phyloP scores from a whole-genome alignment of 768 basidiomycete genomes.

The Naganishia friedmannii region DNA sequence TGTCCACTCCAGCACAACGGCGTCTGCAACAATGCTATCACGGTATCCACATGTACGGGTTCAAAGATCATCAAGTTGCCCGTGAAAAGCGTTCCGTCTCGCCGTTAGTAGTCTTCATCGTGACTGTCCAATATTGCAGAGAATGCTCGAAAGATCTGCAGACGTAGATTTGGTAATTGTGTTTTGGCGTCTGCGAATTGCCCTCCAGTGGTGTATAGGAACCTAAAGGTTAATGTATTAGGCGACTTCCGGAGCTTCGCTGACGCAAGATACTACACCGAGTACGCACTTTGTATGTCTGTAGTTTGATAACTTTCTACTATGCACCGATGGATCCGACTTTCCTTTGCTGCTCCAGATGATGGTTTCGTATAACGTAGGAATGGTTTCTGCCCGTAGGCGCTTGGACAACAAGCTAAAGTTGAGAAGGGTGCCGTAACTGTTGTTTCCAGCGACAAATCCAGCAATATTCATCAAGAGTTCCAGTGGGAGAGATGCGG shows the following conservation, averaged over 20 bases:
- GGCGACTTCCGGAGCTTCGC: too few species aligned
- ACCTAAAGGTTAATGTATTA: neutral
- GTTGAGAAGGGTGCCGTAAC: neutral
- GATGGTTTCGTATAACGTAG: neutral
- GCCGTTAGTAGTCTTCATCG: neutral
- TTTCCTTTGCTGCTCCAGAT: neutral
- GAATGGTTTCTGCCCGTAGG: neutral
- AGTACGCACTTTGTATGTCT: neutral
- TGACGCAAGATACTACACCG: too few species aligned
- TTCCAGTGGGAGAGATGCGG: neutral
- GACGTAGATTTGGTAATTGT: neutral
- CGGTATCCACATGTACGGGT: neutral
- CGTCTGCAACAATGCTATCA: neutral
- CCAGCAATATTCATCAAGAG: constrained; percentile 1
- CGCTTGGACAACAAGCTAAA: neutral
- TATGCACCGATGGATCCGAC: too few species aligned
- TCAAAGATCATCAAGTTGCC: neutral
- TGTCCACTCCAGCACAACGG: neutral
- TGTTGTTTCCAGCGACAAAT: constrained; percentile 1
- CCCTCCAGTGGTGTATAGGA: neutral
- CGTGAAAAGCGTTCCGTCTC: neutral
- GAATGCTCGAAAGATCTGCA: neutral
- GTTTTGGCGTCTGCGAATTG: neutral
- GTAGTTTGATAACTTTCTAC: too few species aligned
- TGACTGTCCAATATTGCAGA: neutral